phyloP scores from a whole-genome alignment of 169 alveolate species.

The Babesia ovis region DNA sequence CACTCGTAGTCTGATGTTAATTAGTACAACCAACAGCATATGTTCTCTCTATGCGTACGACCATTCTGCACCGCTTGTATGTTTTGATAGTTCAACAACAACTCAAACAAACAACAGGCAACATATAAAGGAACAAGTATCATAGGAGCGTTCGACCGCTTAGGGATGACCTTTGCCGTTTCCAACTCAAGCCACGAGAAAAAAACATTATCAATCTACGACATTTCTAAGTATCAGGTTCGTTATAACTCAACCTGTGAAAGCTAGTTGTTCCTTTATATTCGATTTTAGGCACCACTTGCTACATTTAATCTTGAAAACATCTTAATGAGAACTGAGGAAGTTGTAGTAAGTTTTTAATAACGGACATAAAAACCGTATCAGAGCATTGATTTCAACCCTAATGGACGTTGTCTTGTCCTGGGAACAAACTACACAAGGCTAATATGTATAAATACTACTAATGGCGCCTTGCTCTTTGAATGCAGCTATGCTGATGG shows the following conservation, averaged over 20 bases:
- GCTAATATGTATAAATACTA: constrained; percentile 41
- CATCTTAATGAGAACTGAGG: constrained; percentile 37
- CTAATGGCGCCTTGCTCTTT: constrained; percentile 44
- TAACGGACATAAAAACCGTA: background rate
- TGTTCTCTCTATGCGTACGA: constrained; percentile 45
- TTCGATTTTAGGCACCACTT: constrained; percentile 38
- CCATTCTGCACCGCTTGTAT: constrained; percentile 56
- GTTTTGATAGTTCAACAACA: background rate
- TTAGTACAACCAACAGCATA: constrained; percentile 13
- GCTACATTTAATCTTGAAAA: constrained; percentile 42
- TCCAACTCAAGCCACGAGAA: background rate
- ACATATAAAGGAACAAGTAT: constrained; percentile 27
- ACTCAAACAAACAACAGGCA: background rate
- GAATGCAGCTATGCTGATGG: constrained; percentile 55
- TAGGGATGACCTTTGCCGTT: constrained; percentile 48
- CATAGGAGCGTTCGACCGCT: constrained; percentile 54
- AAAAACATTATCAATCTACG: constrained; percentile 47
- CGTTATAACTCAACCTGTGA: background rate
- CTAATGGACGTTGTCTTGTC: constrained; percentile 47
- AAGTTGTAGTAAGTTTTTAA: constrained; percentile 40
- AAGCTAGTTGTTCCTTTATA: background rate
- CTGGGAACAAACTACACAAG: constrained; percentile 52
- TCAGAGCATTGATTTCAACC: constrained; percentile 60
- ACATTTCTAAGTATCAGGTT: constrained; percentile 53
- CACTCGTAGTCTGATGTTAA: constrained; percentile 54